Evolutionary conservation across 2,329 filamentous ascomycete genomes (phyloP).

Genomic region (Lizonia empirigonia): DNA sequence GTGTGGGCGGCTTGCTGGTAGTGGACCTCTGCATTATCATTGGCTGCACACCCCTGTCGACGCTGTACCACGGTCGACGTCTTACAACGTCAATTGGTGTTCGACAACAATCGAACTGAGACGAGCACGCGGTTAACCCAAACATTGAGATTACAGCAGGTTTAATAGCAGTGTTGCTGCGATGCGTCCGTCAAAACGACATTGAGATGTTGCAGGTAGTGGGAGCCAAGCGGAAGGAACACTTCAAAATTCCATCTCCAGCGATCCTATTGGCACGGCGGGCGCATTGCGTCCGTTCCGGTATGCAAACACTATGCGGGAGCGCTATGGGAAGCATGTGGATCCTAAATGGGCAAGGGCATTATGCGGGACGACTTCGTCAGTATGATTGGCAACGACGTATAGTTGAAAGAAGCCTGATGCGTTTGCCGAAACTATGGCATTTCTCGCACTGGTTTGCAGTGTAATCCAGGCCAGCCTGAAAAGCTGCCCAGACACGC

Average conservation of each 20-base stretch:
- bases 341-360: constrained; percentile 24
- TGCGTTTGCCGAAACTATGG: constrained; percentile 25
- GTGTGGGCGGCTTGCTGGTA: constrained; percentile 34
- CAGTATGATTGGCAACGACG: constrained; percentile 25
- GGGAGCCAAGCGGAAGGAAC: constrained; percentile 9
- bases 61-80: constrained; percentile 30
- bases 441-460: constrained; percentile 15
- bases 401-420: constrained; percentile 23
- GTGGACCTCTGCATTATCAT: constrained; percentile 32
- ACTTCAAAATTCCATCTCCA: background rate
- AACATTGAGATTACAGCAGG: background rate
- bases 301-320: constrained; percentile 37
- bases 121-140: constrained; percentile 16
- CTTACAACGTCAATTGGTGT: constrained; percentile 31
- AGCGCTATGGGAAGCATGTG: constrained; percentile 36
- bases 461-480: constrained; percentile 30
- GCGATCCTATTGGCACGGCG: constrained; percentile 25
- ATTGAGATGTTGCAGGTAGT: background rate
- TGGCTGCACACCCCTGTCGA: constrained; percentile 25
- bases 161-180: background rate
- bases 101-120: constrained; percentile 25
- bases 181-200: background rate
- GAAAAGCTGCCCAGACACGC: constrained; percentile 25
- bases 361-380: constrained; percentile 23
- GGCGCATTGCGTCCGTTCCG: constrained; percentile 25